Evolutionary conservation across 179 eudicot genomes (phyloP).

Genomic region (Carnegiea gigantea): DNA sequence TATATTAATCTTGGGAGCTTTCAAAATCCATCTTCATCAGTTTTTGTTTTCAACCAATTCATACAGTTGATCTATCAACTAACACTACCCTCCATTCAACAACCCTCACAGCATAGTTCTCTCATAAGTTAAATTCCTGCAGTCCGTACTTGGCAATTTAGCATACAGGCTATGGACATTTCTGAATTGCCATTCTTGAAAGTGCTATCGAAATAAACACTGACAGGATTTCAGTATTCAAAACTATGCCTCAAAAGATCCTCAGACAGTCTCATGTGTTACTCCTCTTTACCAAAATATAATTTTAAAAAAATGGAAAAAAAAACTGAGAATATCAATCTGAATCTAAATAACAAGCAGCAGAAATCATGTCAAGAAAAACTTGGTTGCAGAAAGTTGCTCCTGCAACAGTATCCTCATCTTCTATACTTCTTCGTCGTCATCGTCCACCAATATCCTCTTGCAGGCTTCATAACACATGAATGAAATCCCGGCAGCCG

Average conservation of each 20-base stretch:
- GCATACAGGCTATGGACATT: too few species aligned
- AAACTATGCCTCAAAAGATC: neutral
- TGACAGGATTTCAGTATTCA: conserved; percentile 1
- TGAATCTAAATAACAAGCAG: neutral
- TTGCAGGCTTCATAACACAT: conserved; percentile 96
- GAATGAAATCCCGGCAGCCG: conserved; percentile 92
- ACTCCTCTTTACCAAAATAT: conserved; percentile 5
- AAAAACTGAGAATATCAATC: conserved; percentile 13
- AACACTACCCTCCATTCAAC: too few species aligned
- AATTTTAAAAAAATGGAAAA: neutral
- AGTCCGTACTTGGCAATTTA: too few species aligned
- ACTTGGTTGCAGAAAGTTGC: conserved; percentile 15
- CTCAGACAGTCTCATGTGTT: conserved; percentile 3
- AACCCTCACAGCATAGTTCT: too few species aligned
- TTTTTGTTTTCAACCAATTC: too few species aligned
- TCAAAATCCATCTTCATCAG: too few species aligned
- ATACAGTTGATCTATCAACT: too few species aligned
- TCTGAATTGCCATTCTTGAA: neutral
- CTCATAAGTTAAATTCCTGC: too few species aligned
- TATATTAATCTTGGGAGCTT: too few species aligned
- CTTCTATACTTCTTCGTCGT: conserved; percentile 54
- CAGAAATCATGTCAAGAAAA: neutral
- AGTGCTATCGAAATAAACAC: neutral
- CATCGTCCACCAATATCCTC: conserved; percentile 73
- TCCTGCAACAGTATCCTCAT: neutral